Percentiles rank a stretch among this genome's conserved stretches.
phyloP scores from a whole-genome alignment of 2,329 filamentous ascomycete species.

The Colletotrichum sp. region DNA sequence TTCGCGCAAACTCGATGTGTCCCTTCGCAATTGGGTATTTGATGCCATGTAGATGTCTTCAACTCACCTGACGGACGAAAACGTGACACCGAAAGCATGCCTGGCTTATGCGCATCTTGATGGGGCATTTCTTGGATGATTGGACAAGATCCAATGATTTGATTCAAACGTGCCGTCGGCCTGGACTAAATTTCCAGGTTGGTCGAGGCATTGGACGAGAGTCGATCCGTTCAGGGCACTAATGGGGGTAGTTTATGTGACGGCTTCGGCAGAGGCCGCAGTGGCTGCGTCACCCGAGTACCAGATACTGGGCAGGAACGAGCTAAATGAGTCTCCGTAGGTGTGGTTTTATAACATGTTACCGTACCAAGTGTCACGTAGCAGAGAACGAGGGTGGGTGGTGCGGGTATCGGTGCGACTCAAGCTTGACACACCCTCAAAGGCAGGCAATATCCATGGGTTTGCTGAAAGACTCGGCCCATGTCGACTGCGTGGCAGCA shows the following conservation, averaged over 20 bases:
- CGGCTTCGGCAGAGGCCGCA: not conserved
- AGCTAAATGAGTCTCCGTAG: not conserved
- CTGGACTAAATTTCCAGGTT: rapidly evolving
- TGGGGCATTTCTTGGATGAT: not conserved
- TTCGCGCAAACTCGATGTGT: not conserved
- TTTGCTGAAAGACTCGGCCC: no score
- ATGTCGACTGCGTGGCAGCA: no score
- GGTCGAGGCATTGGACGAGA: not conserved
- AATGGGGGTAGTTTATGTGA: not conserved
- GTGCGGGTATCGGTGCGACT: not conserved
- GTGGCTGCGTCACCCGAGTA: not conserved
- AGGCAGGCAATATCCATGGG: no score
- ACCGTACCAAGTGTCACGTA: not conserved
- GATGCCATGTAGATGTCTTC: not conserved
- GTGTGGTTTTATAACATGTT: not conserved
- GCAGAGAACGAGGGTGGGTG: not conserved
- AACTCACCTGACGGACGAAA: not conserved
- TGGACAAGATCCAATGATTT: not conserved
- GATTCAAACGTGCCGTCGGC: not conserved
- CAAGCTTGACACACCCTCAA: no score
- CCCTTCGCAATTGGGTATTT: not conserved
- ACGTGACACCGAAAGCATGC: not conserved
- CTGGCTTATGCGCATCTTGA: not conserved
- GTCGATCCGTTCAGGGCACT: not conserved
- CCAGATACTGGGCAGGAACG: not conserved